Evolutionary conservation across 1,139 yeast genomes (phyloP).

Genomic region (Debaryomycetaceae sp.): DNA sequence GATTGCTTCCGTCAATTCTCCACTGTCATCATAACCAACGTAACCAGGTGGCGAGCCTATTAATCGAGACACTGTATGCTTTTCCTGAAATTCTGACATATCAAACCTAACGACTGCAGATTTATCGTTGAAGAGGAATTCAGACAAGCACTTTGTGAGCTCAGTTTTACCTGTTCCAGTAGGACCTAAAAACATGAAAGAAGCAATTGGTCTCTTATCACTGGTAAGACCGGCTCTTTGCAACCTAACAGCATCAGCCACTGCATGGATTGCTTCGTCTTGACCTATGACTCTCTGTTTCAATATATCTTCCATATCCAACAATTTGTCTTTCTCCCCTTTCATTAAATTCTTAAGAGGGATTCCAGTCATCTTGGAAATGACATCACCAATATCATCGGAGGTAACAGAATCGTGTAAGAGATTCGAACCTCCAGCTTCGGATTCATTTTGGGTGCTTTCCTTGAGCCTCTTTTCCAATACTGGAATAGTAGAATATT

Average conservation of each 20-base stretch:
- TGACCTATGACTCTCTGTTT: slow-evolving; percentile 87
- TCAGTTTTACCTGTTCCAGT: slow-evolving; percentile 99
- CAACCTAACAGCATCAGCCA: slow-evolving; percentile 90
- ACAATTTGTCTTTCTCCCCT: slow-evolving; percentile 88
- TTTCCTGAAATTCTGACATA: slow-evolving; percentile 97
- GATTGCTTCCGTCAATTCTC: slow-evolving; percentile 94
- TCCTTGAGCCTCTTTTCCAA: slow-evolving; percentile 57
- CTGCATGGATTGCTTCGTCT: slow-evolving; percentile 87
- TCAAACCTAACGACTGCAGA: slow-evolving; percentile 85
- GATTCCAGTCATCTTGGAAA: slow-evolving; percentile 92
- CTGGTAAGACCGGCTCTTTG: slow-evolving; percentile 96
- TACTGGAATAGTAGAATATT: slow-evolving; percentile 81
- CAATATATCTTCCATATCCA: slow-evolving; percentile 81
- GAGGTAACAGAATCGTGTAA: slow-evolving; percentile 92
- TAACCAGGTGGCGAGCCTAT: slow-evolving; percentile 99
- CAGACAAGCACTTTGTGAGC: slow-evolving; percentile 86
- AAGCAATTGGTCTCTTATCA: slow-evolving; percentile 92
- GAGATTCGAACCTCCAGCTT: slow-evolving; percentile 28
- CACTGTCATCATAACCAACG: slow-evolving; percentile 93
- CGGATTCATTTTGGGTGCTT: slow-evolving; percentile 40
- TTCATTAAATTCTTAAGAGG: slow-evolving; percentile 90
- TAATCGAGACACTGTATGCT: slow-evolving; percentile 82
- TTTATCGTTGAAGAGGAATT: slow-evolving; percentile 86
- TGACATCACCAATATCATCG: slow-evolving; percentile 89
- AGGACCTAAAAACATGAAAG: slow-evolving; percentile 94